Base-by-base conservation (phyloP, 2,329 filamentous ascomycete species). In the Ophiostoma piceae region DNA sequence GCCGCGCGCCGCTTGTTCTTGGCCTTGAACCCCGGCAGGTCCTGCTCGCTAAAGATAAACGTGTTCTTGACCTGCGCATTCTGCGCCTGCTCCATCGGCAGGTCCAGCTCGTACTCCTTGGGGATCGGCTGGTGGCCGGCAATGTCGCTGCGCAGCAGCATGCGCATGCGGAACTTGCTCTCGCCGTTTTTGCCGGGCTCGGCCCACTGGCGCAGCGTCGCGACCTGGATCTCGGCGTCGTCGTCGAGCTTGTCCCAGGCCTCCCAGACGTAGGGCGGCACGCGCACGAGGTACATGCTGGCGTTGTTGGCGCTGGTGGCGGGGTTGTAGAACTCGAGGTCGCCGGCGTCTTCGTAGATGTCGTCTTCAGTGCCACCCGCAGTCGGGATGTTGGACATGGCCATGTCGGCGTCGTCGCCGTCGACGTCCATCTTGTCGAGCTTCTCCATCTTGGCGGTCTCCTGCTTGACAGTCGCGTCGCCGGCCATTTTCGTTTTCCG, bases 21-120 rank as follows among this genome's bases (percentile, higher is more conserved):
- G 22, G 82, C 82, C 74, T 86, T 86, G 80, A 88, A 93, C 51
- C 92, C 92, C 0, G 93, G 91, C 29, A 97, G 85, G 76, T 98
- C 92, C 78, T 96, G 93, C 80, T 99, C 95, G 57, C 91, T 93
- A 77, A 99, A 99, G 70, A 98, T 83, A 77, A 91, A 96, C 26
- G 93, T 95, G 79, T 97, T 97, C 76, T 87, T 87, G 43, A 94
- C 87, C n/a, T 86, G 78, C 69, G 79, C 76, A 67, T 84, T 67
- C 19, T 19, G n/a, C 32, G 67, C 0, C 69, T 69, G 69, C 8
- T 77, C 80, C 60, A 87, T 85, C 32, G 86, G 88, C 66, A 92
- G 84, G 66, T 92, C 88, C 71, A 98, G 82, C 74, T 92, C 87
- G 80, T 97, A 99, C 76, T 96, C 92, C 76, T 92, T 92, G 12